A percentile compares a stretch with the other conserved stretches of the same genome.
Conservation (phyloP, 148 eudicot genomes). For the Selenicereus undatus region DNA sequence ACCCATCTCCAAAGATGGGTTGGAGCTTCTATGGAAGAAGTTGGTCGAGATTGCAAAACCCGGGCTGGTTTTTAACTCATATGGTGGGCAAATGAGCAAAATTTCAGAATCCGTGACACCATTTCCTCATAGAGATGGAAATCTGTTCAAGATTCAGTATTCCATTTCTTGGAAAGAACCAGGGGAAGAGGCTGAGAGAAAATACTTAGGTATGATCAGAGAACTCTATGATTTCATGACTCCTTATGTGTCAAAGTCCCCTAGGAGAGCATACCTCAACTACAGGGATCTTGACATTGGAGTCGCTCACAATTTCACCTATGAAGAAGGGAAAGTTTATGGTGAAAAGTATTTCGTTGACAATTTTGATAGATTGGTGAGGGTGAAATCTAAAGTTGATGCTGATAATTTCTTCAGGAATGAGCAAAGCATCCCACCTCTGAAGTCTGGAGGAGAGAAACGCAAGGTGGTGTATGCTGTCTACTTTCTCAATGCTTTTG, state of each 20-base stretch:
- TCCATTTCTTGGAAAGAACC: constrained; percentile 26
- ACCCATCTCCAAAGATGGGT: constrained; percentile 18
- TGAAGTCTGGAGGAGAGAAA: constrained; percentile 19
- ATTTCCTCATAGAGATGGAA: constrained; percentile 34
- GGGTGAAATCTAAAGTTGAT: constrained; percentile 29
- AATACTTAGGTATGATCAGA: constrained; percentile 16
- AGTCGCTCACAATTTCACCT: constrained; percentile 22
- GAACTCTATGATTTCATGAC: constrained; percentile 29
- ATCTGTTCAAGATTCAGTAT: constrained; percentile 32
- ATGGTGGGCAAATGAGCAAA: constrained; percentile 30
- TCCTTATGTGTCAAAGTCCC: constrained; percentile 31
- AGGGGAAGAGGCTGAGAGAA: constrained; percentile 12
- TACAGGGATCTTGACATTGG: constrained; percentile 41
- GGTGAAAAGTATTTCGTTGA: constrained; percentile 27
- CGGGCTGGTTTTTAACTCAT: constrained; percentile 26
- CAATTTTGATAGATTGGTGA: constrained; percentile 33
- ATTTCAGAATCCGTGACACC: constrained; percentile 25
- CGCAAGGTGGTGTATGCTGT: neutral
- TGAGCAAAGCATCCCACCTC: constrained; percentile 36
- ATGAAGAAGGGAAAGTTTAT: constrained; percentile 23
- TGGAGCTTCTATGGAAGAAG: constrained; percentile 24
- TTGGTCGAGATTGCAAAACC: constrained; percentile 25
- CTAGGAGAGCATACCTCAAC: constrained; percentile 33
- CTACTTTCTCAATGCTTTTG: constrained; percentile 9
- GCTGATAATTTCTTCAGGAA: constrained; percentile 32